Percentiles rank a stretch among this genome's conserved stretches.
Evolutionary conservation across 257 asterid genomes (phyloP).

Genomic region (Ligustrum vulgare): DNA sequence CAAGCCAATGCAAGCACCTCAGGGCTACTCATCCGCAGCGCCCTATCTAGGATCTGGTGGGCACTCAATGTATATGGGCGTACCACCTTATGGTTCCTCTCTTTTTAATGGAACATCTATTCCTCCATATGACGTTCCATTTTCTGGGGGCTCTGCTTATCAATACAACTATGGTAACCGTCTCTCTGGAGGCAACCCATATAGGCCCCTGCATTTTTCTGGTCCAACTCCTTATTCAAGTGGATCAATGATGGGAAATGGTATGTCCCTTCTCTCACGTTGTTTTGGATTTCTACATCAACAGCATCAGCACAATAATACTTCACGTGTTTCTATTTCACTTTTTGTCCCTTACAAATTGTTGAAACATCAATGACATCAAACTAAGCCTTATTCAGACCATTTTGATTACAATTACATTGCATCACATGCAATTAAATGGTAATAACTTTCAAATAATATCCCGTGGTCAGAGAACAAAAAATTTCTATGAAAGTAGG

Average conservation of each 20-base stretch:
- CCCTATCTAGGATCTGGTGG: conserved; percentile 73
- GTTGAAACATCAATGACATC: neutral
- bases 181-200: conserved; percentile 83
- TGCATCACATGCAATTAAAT: neutral
- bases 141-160: conserved; percentile 79
- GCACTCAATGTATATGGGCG: conserved; percentile 81
- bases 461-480: no score
- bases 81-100: conserved; percentile 78
- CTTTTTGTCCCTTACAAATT: neutral
- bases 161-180: conserved; percentile 80
- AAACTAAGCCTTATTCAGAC: neutral
- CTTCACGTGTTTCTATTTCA: neutral
- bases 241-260: conserved; percentile 71
- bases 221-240: conserved; percentile 75
- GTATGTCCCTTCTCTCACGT: conserved; percentile 23
- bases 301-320: neutral
- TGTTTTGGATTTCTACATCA: neutral
- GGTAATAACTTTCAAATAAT: neutral
- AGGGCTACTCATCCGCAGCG: conserved; percentile 57
- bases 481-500: no score
- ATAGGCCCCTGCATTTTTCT: conserved; percentile 69
- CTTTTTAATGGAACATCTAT: conserved; percentile 67
- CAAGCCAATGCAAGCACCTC: conserved; percentile 74
- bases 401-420: neutral
- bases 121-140: conserved; percentile 82